Evolutionary conservation across 2,329 filamentous ascomycete genomes (phyloP), one percentile per base, ranked within the genome.

Genomic region (Alternaria ventricosa): DNA sequence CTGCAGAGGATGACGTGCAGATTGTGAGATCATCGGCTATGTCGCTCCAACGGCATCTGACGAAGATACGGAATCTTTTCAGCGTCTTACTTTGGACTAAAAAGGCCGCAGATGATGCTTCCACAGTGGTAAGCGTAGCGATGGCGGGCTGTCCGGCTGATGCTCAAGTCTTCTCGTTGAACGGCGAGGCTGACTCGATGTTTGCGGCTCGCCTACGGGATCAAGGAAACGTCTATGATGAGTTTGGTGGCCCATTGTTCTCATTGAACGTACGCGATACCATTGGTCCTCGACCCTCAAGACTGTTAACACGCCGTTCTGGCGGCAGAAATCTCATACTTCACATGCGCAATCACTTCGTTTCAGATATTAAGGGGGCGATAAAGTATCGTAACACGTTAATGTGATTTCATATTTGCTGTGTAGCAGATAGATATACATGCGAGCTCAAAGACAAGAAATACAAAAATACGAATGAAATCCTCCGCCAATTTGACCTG

Each of bases 61-160:
- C 10, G 9, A 18, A 41, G 9, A 41, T 41, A 10, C 8, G 9
- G 3, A 8, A 18, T 11, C 9, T 6, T 15, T 41, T 41, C n/a
- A 18, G n/a, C 1, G 36, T 41, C 1, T 18, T 41, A 1, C 4
- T 41, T 3, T 18, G 36, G 36, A 18, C 36, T 18, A 18, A 41
- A 41, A 13, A n/a, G 0, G 36, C 15, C 4, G 4, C 0, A 18
- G 36, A 18, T 3, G 36, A 41, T 2, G 2, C 0, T 0, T n/a
- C n/a, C 8, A 18, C 5, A 1, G n/a, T 18, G 3, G 9, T 18
- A 0, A 41, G 36, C 2, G n/a, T 41, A 41, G 5, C 36, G 36
- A 11, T 2, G 1, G 18, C n/a, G n/a, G n/a, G 36, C 1, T 41
- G 36, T 18, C 36, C n/a, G 0, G 36, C 5, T 0, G 7, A 18